phyloP scores from a whole-genome alignment of 148 eudicot species.

The Fagopyrum homotropicum region DNA sequence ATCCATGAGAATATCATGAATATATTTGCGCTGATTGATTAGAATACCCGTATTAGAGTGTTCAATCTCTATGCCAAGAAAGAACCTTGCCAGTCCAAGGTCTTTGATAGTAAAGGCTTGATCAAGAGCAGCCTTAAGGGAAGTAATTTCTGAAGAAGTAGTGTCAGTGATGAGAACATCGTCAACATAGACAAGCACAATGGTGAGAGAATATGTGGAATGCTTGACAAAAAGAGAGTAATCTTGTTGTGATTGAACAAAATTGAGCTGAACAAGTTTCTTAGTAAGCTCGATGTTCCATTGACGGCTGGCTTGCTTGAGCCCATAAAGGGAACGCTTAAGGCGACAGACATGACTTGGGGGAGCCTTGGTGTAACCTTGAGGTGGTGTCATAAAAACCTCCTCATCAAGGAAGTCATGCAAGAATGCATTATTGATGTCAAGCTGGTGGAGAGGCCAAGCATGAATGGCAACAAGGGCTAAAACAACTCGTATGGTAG shows the following conservation, averaged over 20 bases:
- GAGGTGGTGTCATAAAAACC: background rate
- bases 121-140: no score
- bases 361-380: background rate
- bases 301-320: background rate
- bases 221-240: background rate
- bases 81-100: background rate
- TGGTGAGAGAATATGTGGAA: background rate
- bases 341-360: background rate
- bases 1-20: no score
- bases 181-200: background rate
- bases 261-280: no score
- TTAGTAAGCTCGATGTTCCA: no score
- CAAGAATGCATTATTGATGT: background rate
- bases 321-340: background rate
- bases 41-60: no score
- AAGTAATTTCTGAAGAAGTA: no score
- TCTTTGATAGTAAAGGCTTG: background rate
- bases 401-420: background rate
- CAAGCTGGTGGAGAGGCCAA: background rate
- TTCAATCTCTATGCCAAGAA: no score
- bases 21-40: background rate
- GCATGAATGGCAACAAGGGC: background rate
- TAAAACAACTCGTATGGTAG: no score
- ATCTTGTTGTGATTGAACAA: no score
- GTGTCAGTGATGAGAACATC: background rate